Percentiles rank a stretch among this genome's conserved stretches.
Evolutionary conservation across 345 rosid species (phyloP).

Genomic region (Raphanus sativus): DNA sequence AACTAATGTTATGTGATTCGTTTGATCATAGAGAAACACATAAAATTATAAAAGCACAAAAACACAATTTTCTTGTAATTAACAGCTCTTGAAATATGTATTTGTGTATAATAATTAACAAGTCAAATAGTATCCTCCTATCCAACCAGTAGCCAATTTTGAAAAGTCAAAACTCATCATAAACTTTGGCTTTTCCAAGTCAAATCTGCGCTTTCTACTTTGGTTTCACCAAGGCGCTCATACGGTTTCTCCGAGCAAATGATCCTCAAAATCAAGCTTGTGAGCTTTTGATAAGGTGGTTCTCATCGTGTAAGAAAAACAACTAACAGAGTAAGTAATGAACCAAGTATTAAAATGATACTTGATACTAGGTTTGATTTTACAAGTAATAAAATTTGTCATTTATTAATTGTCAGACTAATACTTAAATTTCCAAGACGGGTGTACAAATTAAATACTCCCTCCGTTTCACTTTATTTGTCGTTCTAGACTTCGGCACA

Average conservation of each 20-base stretch:
- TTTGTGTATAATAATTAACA: neutral
- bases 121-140: neutral
- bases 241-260: neutral
- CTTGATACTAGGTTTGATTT: too few relatives aligned
- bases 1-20: constrained; percentile 11
- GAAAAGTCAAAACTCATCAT: neutral
- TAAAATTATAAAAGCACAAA: neutral
- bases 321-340: too few relatives aligned
- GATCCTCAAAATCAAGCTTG: neutral
- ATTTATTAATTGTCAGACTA: too few relatives aligned
- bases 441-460: too few relatives aligned
- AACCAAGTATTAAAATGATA: too few relatives aligned
- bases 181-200: neutral
- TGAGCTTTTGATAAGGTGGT: constrained; percentile 1
- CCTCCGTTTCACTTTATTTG: too few relatives aligned
- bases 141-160: neutral
- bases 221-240: neutral
- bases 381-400: too few relatives aligned
- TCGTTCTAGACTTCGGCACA: too few relatives aligned
- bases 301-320: too few relatives aligned
- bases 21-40: constrained; percentile 3
- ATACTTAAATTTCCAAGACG: too few relatives aligned
- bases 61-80: neutral
- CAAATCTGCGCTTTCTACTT: neutral
- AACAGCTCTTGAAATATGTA: neutral